A percentile compares a stretch with the other conserved stretches of the same genome.
phyloP scores from a whole-genome alignment of 371 early-diverging fungal genomes.

The Mucor mucedo region DNA sequence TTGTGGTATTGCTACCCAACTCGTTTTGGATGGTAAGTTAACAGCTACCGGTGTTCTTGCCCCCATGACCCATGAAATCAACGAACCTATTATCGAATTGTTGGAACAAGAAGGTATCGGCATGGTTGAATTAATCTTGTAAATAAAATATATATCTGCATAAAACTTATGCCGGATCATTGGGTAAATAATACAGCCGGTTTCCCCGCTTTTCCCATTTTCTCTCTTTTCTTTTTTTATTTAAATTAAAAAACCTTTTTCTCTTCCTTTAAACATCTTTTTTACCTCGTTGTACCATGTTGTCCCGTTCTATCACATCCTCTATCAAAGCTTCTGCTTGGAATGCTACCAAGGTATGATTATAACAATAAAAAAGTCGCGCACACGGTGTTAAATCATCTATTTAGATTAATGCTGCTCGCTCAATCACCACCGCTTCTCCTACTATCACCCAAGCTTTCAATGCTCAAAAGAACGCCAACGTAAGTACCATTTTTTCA shows the following conservation, averaged over 20 bases:
- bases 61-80: conserved; percentile 91
- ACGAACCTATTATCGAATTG: conserved; percentile 86
- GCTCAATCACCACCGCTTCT: conserved; percentile 60
- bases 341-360: conserved; percentile 35
- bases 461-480: conserved; percentile 66
- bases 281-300: conserved; percentile 26
- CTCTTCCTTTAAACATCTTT: background rate
- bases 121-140: conserved; percentile 83
- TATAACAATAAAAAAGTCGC: background rate
- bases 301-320: conserved; percentile 39
- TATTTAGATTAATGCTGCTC: conserved; percentile 45
- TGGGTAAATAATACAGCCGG: background rate
- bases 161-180: background rate
- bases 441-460: conserved; percentile 66
- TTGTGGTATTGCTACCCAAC: conserved; percentile 93
- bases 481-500: conserved; percentile 44
- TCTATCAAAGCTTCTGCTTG: conserved; percentile 37
- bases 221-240: background rate
- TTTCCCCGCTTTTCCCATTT: conserved; percentile 1
- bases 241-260: background rate
- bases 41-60: conserved; percentile 86
- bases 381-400: background rate
- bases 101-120: conserved; percentile 89
- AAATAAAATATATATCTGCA: conserved; percentile 29
- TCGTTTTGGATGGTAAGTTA: conserved; percentile 86